phyloP scores from a whole-genome alignment of 2,329 filamentous ascomycete genomes.

The Waltergamsia citrina region DNA sequence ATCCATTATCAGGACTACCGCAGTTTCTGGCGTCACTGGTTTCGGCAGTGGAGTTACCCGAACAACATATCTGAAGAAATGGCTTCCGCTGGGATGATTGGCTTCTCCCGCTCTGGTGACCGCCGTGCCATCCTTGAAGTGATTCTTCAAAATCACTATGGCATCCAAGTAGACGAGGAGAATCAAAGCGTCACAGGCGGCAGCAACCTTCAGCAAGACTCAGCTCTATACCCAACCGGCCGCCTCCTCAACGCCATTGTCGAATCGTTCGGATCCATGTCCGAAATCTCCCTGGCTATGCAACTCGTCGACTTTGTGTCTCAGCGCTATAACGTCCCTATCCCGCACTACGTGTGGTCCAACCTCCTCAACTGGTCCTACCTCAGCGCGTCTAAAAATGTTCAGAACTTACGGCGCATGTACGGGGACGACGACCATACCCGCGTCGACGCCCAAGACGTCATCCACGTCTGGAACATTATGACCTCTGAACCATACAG shows the following conservation, averaged over 20 bases:
- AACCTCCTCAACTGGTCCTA: conserved; percentile 60
- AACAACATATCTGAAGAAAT: conserved; percentile 24
- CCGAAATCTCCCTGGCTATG: conserved; percentile 47
- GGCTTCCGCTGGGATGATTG: conserved; percentile 30
- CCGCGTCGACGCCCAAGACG: background rate
- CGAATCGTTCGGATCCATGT: conserved; percentile 59
- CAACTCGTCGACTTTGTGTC: conserved; percentile 55
- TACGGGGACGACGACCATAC: background rate
- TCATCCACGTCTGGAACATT: conserved; percentile 17
- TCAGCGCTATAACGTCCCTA: conserved; percentile 43
- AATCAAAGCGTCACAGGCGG: conserved; percentile 17
- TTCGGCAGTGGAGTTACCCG: conserved; percentile 13
- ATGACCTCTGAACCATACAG: conserved; percentile 52
- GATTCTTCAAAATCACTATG: conserved; percentile 19
- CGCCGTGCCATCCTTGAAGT: conserved; percentile 21
- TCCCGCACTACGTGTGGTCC: conserved; percentile 52
- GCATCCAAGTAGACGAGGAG: conserved; percentile 14
- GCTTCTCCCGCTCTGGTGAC: conserved; percentile 27
- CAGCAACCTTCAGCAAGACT: conserved; percentile 32
- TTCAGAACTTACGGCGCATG: background rate
- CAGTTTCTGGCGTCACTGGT: conserved; percentile 18
- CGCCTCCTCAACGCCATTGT: conserved; percentile 57
- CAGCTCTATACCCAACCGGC: conserved; percentile 46
- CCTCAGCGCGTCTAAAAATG: conserved; percentile 33
- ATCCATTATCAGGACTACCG: conserved; percentile 7